These are phyloP conservation scores for Lagenaria siceraria DNA, from an alignment of 306 rosid genomes.

Conservation along the genomic window DNA sequence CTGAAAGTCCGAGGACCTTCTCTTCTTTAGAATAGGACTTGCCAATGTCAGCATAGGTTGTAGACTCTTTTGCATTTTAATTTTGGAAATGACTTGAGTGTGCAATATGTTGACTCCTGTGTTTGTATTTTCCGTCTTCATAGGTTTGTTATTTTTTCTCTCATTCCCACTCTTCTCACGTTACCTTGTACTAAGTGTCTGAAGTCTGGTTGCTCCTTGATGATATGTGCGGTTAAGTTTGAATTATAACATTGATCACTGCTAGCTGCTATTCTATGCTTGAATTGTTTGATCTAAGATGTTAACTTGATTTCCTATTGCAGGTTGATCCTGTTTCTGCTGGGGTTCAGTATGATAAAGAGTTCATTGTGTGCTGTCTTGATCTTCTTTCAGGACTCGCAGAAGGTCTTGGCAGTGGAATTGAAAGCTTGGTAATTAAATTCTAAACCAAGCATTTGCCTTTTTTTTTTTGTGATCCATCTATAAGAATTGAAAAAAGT, in stretches of 20 bases:
- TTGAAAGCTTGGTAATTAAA: constrained; percentile 82
- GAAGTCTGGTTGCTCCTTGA: not conserved
- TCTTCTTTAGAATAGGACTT: not conserved
- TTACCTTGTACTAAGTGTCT: not conserved
- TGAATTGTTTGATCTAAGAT: not conserved
- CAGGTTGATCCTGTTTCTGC: constrained; percentile 75
- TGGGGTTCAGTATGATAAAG: constrained; percentile 86
- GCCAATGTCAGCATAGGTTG: not conserved
- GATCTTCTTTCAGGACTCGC: constrained; percentile 97
- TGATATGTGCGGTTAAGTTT: not conserved
- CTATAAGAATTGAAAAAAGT: not conserved
- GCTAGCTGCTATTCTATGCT: not conserved
- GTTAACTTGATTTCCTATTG: constrained; percentile 22
- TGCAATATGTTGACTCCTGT: constrained; percentile 1
- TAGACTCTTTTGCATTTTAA: not conserved
- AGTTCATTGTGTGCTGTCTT: constrained; percentile 88
- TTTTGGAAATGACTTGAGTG: not conserved
- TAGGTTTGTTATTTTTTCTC: too few species aligned
- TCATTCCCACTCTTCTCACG: not conserved
- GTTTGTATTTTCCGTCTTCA: not conserved
- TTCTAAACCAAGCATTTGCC: not conserved
- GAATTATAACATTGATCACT: not conserved
- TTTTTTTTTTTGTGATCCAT: not conserved
- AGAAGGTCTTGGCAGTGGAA: constrained; percentile 98
- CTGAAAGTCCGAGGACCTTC: too few species aligned